A percentile compares a stretch with the other conserved stretches of the same genome.
Conservation (phyloP, 148 eudicot species). For the Tetragonia tetragonoides region DNA sequence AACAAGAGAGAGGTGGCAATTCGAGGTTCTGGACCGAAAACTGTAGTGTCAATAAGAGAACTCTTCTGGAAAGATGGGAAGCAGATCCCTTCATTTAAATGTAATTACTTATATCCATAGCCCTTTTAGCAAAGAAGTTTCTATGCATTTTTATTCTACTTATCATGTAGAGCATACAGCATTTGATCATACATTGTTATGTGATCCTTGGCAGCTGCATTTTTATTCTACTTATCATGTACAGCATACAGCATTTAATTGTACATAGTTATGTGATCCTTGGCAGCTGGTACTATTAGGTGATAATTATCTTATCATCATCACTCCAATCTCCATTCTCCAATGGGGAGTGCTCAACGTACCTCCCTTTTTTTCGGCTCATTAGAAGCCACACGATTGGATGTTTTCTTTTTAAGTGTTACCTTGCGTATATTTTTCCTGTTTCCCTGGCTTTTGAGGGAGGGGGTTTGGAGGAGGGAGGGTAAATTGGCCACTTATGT, state of each 20-base stretch:
- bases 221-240: background rate
- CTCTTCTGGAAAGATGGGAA: slow-evolving; percentile 47
- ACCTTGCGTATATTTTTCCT: background rate
- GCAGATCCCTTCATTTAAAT: slow-evolving; percentile 37
- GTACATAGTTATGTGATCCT: background rate
- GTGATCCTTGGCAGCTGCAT: background rate
- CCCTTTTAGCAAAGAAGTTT: slow-evolving; percentile 1
- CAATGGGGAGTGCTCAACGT: background rate
- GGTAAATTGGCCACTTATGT: background rate
- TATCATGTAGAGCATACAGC: background rate
- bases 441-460: background rate
- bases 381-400: background rate
- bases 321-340: background rate
- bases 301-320: too few species aligned
- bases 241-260: background rate
- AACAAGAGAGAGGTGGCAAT: slow-evolving; percentile 50
- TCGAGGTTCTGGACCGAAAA: slow-evolving; percentile 32
- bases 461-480: background rate
- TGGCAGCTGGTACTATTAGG: too few species aligned
- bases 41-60: slow-evolving; percentile 51
- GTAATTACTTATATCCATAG: slow-evolving; percentile 27
- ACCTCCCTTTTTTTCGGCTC: background rate
- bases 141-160: slow-evolving; percentile 8
- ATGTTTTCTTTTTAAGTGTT: background rate
- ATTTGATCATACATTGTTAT: background rate